Percentiles rank a stretch among this genome's conserved stretches.
phyloP scores from a whole-genome alignment of 192 early-diverging fungal species.

The Rhizophagus sp. region DNA sequence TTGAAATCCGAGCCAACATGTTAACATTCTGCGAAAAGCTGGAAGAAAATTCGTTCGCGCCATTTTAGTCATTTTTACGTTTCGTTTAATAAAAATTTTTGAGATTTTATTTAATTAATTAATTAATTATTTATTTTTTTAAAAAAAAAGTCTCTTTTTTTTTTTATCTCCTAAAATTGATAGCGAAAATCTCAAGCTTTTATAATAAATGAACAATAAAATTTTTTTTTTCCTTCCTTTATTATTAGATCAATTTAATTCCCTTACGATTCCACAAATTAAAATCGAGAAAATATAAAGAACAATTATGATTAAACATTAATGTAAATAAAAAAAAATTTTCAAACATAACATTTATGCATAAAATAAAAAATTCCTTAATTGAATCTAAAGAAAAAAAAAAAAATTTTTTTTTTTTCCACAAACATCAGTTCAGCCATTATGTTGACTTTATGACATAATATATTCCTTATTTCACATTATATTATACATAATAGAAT shows the following conservation, averaged over 20 bases:
- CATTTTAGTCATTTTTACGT: background rate
- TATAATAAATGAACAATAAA: background rate
- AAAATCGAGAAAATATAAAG: too few relatives aligned
- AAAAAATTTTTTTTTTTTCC: too few relatives aligned
- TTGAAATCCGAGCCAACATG: conserved; percentile 12
- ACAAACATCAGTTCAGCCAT: too few relatives aligned
- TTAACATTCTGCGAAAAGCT: background rate
- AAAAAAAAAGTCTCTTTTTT: background rate
- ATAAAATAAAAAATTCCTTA: too few relatives aligned
- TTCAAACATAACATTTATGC: too few relatives aligned
- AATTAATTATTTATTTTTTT: background rate
- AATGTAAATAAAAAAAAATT: too few relatives aligned
- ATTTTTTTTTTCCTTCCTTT: background rate
- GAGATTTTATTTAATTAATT: background rate
- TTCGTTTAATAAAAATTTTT: background rate
- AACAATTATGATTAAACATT: too few relatives aligned
- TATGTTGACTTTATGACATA: background rate
- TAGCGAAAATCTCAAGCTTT: background rate
- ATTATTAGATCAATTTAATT: background rate
- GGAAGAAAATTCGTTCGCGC: conserved; percentile 6
- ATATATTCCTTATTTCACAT: background rate
- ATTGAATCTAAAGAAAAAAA: too few relatives aligned
- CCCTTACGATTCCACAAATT: background rate
- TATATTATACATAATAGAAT: background rate
- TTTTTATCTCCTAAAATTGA: background rate